A percentile compares a stretch with the other conserved stretches of the same genome.
phyloP scores from a whole-genome alignment of 2,329 filamentous ascomycete species.

The Thelonectria blattea region DNA sequence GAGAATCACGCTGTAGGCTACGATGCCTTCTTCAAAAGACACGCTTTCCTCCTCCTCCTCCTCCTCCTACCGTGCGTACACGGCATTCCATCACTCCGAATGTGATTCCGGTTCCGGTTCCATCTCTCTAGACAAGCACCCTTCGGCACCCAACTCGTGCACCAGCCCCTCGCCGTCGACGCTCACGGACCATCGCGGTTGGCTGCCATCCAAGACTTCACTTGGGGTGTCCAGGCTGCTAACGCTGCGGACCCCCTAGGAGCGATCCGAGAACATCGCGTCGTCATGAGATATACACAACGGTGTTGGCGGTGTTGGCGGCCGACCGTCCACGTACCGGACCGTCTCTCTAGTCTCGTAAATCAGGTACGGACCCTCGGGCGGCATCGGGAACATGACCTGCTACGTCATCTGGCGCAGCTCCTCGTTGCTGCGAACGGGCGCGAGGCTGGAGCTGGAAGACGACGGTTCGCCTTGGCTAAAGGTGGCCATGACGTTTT shows the following conservation, averaged over 20 bases:
- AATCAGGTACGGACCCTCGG: conserved; percentile 42
- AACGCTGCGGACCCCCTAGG: conserved; percentile 2
- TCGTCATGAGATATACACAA: not conserved
- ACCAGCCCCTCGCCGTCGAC: not conserved
- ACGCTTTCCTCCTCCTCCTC: too few species aligned
- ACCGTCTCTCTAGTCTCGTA: conserved; percentile 40
- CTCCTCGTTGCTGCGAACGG: conserved; percentile 46
- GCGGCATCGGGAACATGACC: conserved; percentile 45
- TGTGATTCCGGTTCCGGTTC: not conserved
- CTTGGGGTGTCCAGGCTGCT: conserved; percentile 20
- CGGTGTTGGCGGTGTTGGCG: conserved; percentile 4
- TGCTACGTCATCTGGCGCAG: conserved; percentile 55
- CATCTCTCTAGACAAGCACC: not conserved
- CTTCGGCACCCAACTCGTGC: not conserved
- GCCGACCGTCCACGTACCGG: conserved; percentile 19
- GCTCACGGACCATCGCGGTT: conserved; percentile 8
- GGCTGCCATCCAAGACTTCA: conserved; percentile 30
- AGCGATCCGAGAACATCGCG: not conserved
- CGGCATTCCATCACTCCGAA: not conserved
- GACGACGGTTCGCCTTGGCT: conserved; percentile 37
- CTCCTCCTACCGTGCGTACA: too few species aligned
- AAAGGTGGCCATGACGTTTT: conserved; percentile 48
- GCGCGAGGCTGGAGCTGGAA: conserved; percentile 24
- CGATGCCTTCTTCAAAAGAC: not conserved
- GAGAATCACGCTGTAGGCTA: not conserved